Conservation (phyloP, 2,329 filamentous ascomycete genomes). For the Amphichorda felina region DNA sequence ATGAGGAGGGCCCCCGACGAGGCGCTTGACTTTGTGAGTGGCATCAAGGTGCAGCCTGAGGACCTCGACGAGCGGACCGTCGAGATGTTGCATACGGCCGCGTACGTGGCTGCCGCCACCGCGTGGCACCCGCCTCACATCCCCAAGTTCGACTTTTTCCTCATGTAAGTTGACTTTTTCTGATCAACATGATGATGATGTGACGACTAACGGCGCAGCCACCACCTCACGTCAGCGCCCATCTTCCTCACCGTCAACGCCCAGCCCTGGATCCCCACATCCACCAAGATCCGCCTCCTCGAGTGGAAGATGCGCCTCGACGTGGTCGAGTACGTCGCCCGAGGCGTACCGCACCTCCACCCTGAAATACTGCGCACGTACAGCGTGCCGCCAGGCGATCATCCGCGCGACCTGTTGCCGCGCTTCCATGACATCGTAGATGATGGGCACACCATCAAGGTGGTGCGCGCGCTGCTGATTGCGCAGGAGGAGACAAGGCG, state of each 20-base stretch:
- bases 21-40: constrained; percentile 48
- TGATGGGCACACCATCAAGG: constrained; percentile 73
- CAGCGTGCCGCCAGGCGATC: constrained; percentile 8
- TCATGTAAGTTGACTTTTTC: constrained; percentile 30
- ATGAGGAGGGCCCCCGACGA: constrained; percentile 49
- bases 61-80: constrained; percentile 42
- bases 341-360: constrained; percentile 41
- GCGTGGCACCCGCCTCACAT: constrained; percentile 52
- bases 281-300: constrained; percentile 56
- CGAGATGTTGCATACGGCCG: constrained; percentile 57
- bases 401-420: constrained; percentile 35
- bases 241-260: constrained; percentile 61
- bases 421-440: constrained; percentile 30
- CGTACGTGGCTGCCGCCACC: constrained; percentile 36
- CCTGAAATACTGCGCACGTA: background rate
- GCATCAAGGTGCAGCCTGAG: constrained; percentile 42
- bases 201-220: constrained; percentile 33
- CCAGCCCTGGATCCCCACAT: constrained; percentile 45
- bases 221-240: constrained; percentile 59
- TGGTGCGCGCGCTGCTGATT: constrained; percentile 57
- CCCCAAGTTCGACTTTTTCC: constrained; percentile 72
- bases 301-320: constrained; percentile 75
- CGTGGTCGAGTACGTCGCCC: constrained; percentile 60
- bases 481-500: constrained; percentile 39
- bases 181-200: background rate